Evolutionary conservation across 768 basidiomycete species (phyloP).

Genomic region (Naganishia kalamii): DNA sequence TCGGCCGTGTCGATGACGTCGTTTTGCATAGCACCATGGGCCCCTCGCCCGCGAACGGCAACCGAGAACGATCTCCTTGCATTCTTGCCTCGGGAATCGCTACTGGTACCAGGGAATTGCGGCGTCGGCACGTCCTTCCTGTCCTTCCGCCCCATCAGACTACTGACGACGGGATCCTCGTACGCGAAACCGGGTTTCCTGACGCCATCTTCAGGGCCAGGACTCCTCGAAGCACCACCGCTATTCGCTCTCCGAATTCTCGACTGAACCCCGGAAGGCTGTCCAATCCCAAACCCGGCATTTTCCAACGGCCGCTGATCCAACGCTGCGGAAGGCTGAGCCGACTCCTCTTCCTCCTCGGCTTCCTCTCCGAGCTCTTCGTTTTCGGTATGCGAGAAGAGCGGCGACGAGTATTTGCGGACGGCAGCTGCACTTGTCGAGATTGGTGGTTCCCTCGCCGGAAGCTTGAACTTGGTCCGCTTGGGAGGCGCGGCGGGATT

Average conservation of each 20-base stretch:
- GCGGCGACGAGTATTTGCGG: constrained; percentile 11
- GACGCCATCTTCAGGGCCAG: not conserved
- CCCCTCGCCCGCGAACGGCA: not conserved
- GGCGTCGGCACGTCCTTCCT: not conserved
- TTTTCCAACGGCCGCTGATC: constrained; percentile 2
- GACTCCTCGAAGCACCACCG: not conserved
- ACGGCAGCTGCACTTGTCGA: constrained; percentile 6
- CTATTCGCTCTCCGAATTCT: not conserved
- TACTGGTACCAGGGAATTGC: not conserved
- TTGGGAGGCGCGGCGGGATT: not conserved
- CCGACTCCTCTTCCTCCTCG: constrained; percentile 15
- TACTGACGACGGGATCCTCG: not conserved
- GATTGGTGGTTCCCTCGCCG: not conserved
- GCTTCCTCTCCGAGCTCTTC: constrained; percentile 1
- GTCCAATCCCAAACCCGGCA: not conserved
- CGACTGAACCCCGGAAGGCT: not conserved
- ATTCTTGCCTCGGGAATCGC: not conserved
- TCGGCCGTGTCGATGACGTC: constrained; percentile 23
- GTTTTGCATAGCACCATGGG: not conserved
- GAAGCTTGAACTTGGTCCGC: constrained; percentile 12
- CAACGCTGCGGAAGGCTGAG: not conserved
- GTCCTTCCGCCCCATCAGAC: not conserved
- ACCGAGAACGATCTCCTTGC: constrained; percentile 1
- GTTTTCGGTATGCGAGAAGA: constrained; percentile 17
- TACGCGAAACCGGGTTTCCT: constrained; percentile 2